These are phyloP conservation scores for Cenchrus purpureus DNA, from an alignment of 176 grass and related monocot species.

Conservation along the genomic window DNA sequence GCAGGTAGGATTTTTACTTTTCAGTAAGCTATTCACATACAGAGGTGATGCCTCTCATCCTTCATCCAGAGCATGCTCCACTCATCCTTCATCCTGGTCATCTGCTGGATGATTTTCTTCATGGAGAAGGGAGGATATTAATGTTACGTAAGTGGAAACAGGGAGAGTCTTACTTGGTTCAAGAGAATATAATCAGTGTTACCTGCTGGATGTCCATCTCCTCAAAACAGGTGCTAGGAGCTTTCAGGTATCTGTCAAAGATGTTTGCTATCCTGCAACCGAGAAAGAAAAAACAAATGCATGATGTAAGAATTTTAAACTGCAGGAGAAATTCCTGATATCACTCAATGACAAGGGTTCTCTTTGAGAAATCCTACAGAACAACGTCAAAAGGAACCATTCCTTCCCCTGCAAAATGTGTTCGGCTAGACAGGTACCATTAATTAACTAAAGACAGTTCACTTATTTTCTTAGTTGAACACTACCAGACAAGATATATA, in stretches of 20 bases:
- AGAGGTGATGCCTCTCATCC: too few relatives aligned
- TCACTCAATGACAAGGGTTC: neutral
- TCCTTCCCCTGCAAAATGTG: too few relatives aligned
- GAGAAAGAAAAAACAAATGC: neutral
- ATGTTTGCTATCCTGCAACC: conserved; percentile 60
- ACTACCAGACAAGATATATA: too few relatives aligned
- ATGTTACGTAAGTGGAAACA: neutral
- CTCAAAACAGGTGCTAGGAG: conserved; percentile 71
- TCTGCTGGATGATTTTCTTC: conserved; percentile 75
- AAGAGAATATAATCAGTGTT: neutral
- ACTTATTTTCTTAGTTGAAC: too few relatives aligned
- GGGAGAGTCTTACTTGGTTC: neutral
- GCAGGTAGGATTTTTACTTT: too few relatives aligned
- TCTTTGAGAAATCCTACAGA: too few relatives aligned
- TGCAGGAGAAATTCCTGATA: neutral
- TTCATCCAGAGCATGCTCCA: conserved; percentile 51
- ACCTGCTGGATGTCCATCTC: conserved; percentile 70
- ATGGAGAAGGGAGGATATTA: neutral
- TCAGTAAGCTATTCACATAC: too few relatives aligned
- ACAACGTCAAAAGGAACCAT: too few relatives aligned
- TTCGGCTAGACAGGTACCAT: too few relatives aligned
- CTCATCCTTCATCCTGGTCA: conserved; percentile 74
- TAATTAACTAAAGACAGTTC: too few relatives aligned
- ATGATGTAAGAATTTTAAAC: neutral
- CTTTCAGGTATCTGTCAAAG: conserved; percentile 80